Evolutionary conservation across 331 rosid species (phyloP), one percentile per base, ranked within the genome.

Genomic region (Malus hybrid): DNA sequence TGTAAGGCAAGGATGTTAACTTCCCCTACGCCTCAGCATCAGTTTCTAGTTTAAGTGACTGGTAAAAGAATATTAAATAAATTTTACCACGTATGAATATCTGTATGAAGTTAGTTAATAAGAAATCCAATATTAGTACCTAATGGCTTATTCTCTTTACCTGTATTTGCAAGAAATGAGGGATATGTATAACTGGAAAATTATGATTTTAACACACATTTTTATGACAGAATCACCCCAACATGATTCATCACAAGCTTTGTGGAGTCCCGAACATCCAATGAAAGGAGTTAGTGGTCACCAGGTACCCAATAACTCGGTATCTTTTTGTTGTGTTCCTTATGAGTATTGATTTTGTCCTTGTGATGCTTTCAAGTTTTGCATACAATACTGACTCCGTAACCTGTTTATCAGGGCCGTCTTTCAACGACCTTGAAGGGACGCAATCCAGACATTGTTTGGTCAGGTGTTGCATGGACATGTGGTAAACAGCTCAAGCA

Each of bases 401-500:
- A 29, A 62, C 57, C 55, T 76, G 33, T 80, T 71, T 79, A 44
- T 73, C 85, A 95, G 99, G 90, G 83, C 69, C 80, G 74, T 74
- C 81, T 76, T 56, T 76, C 81, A 75, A 88, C 85, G 82, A 88
- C 64, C 79, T 83, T 84, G 80, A 88, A 87, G 80, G 86, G 88
- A 73, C 78, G 65, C 75, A 84, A 82, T 76, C 85, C 93, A 44
- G 99, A 86, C 75, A 95, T 95, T 74, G 91, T 80, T 80, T 95
- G 99, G 99, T 92, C 97, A 7, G 99, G 99, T 75, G 81, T 83
- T 73, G 90, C 96, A 4, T 95, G 97, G 97, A 85, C 85, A 78
- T 95, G 99, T 76, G 92, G 97, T 71, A 95, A 95, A 84, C 97
- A 89, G 83, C 97, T 95, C 69, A 92, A 90, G 82, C 99, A 95